Base-by-base conservation (phyloP, 78 protist genomes). In the Cavenderia fasciculata region DNA sequence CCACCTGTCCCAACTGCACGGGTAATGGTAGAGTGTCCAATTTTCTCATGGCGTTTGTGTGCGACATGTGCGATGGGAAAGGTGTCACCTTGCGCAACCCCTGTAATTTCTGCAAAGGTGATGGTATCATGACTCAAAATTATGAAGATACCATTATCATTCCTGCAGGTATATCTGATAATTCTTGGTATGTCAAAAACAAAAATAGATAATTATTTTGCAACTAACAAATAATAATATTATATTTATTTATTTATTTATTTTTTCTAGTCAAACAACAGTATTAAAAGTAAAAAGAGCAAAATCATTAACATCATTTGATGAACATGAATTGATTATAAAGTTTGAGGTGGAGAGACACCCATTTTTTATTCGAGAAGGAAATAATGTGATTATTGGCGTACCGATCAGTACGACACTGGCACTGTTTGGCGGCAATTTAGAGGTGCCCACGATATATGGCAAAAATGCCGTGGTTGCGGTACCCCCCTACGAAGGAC, bases 131-230 rank as follows among this genome's bases (percentile, higher is more conserved):
- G 23, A 23, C 11, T 5, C 44, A 71, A 51, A n/a, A 51, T 10
- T 51, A 71, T 19, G 59, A 71, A 52, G 78, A 82, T n/a, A 27
- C 74, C 4, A 19, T 82, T 5, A 33, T 82, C 10, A 56, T 82
- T n/a, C 90, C 90, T 8, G 90, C 90, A 2, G 90, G 90, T 27
- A 68, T 82, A 4, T 36, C 21, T 3, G 44, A 68, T 68, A 27
- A 40, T 25, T 41, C 74, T 38, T 38, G 38, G 72, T 63, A 63
- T 27, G 72, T 40, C 10, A 33, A 36, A n/a, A n/a, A n/a, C n/a
- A n/a, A n/a, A n/a, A n/a, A n/a, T n/a, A n/a, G n/a, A 36, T 63
- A 33, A 36, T 27, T 27, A 33, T 34, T 19, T 36, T 38, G 10
- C 69, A 14, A 29, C 16, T 34, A 16, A 52, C n/a, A 4, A 4